A percentile compares a stretch with the other conserved stretches of the same genome.
phyloP scores from a whole-genome alignment of 106 monocot genomes.

The Dioscorea dumetorum region DNA sequence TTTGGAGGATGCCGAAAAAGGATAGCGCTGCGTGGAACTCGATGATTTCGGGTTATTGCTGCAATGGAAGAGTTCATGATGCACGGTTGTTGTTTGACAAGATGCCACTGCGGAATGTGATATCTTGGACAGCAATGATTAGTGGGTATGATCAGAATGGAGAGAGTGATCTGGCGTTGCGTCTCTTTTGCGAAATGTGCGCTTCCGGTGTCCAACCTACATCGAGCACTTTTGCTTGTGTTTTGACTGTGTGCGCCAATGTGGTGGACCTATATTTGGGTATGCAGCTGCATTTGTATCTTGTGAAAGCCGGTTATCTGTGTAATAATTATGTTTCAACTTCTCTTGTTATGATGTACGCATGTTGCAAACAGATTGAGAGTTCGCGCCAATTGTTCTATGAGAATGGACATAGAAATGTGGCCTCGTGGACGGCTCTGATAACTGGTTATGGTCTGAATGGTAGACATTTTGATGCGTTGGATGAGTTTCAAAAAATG shows the following conservation, averaged over 20 bases:
- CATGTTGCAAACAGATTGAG: slow-evolving; percentile 53
- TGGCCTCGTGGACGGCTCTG: slow-evolving; percentile 71
- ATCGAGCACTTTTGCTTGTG: slow-evolving; percentile 67
- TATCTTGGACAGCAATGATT: slow-evolving; percentile 88
- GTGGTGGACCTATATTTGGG: slow-evolving; percentile 32
- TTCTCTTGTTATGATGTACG: slow-evolving; percentile 68
- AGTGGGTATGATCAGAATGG: slow-evolving; percentile 52
- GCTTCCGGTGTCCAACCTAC: slow-evolving; percentile 48
- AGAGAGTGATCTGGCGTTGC: slow-evolving; percentile 25
- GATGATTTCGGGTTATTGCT: slow-evolving; percentile 70
- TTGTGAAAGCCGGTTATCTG: slow-evolving; percentile 29
- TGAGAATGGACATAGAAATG: slow-evolving; percentile 26
- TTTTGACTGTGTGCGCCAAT: slow-evolving; percentile 48
- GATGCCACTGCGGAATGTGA: slow-evolving; percentile 46
- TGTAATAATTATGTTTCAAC: slow-evolving; percentile 53
- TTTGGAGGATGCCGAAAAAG: slow-evolving; percentile 45
- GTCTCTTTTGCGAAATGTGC: slow-evolving; percentile 40
- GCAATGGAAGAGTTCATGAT: slow-evolving; percentile 34
- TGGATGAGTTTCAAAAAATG: slow-evolving; percentile 43
- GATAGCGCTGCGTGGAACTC: slow-evolving; percentile 81
- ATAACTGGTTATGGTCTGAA: slow-evolving; percentile 50
- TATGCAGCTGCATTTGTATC: slow-evolving; percentile 41
- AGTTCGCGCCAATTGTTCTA: slow-evolving; percentile 30
- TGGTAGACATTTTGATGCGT: slow-evolving; percentile 41
- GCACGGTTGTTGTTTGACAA: slow-evolving; percentile 38